These are phyloP conservation scores for Hypoxylon intermedium DNA, from an alignment of 495 filamentous ascomycete genomes.

Conservation along the genomic window DNA sequence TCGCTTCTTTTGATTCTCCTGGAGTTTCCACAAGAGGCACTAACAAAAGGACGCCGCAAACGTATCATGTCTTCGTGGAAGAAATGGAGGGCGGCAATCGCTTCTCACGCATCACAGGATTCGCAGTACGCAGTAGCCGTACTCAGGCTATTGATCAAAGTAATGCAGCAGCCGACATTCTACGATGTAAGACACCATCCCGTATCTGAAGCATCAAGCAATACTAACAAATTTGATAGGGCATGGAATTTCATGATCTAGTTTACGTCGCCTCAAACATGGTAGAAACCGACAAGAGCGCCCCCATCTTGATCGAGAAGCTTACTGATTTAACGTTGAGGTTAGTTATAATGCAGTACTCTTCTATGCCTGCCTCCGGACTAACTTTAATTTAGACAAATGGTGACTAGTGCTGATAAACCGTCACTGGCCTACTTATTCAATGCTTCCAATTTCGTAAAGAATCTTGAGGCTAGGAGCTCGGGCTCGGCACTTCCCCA, in stretches of 20 bases:
- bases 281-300: slow-evolving; percentile 8
- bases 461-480: slow-evolving; percentile 11
- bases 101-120: slow-evolving; percentile 21
- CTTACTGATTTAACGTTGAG: slow-evolving; percentile 35
- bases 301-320: slow-evolving; percentile 29
- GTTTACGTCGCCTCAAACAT: slow-evolving; percentile 40
- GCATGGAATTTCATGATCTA: slow-evolving; percentile 48
- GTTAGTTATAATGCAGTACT: slow-evolving; percentile 13
- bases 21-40: slow-evolving; percentile 32
- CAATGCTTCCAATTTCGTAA: slow-evolving; percentile 28
- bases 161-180: slow-evolving; percentile 57
- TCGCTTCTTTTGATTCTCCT: slow-evolving; percentile 22
- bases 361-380: background rate
- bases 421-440: slow-evolving; percentile 31
- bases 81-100: slow-evolving; percentile 32
- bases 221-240: slow-evolving; percentile 34
- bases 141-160: slow-evolving; percentile 55
- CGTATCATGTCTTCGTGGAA: slow-evolving; percentile 47
- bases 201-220: background rate
- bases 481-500: slow-evolving; percentile 8
- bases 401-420: slow-evolving; percentile 22
- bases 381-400: slow-evolving; percentile 38
- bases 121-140: slow-evolving; percentile 35
- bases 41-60: slow-evolving; percentile 47
- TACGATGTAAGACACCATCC: slow-evolving; percentile 49